Evolutionary conservation across 176 grass and related monocot species (phyloP).

Genomic region (Raddia distichophylla): DNA sequence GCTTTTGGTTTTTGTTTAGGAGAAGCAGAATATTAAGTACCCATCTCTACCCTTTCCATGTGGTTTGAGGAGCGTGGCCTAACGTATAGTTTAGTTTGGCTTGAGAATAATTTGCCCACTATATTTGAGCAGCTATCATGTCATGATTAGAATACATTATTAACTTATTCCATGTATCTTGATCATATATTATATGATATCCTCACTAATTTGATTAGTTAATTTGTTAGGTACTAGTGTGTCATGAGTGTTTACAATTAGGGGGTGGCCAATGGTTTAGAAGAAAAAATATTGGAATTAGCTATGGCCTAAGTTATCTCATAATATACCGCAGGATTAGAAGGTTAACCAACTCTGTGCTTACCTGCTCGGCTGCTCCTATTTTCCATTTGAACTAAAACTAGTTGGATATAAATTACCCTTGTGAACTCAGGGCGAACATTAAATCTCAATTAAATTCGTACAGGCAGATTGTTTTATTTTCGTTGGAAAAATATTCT

Average conservation of each 20-base stretch:
- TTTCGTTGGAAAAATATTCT: neutral
- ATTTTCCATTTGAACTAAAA: slow-evolving; percentile 9
- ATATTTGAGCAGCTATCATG: slow-evolving; percentile 19
- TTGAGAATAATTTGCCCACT: slow-evolving; percentile 25
- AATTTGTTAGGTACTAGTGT: slow-evolving; percentile 47
- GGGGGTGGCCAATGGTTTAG: slow-evolving; percentile 26
- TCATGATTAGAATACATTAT: slow-evolving; percentile 34
- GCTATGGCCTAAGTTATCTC: slow-evolving; percentile 27
- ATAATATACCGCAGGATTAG: neutral
- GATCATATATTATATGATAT: slow-evolving; percentile 40
- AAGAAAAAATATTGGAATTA: slow-evolving; percentile 28
- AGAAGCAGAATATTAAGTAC: neutral
- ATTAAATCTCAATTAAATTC: neutral
- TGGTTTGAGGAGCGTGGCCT: slow-evolving; percentile 30
- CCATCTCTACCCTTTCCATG: slow-evolving; percentile 32
- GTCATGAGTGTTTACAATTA: no score
- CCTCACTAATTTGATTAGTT: slow-evolving; percentile 34
- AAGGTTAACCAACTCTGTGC: neutral
- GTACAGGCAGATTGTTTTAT: neutral
- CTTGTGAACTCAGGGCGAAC: slow-evolving; percentile 6
- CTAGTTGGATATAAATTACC: neutral
- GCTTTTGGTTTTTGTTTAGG: neutral
- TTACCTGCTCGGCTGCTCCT: neutral
- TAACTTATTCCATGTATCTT: slow-evolving; percentile 43
- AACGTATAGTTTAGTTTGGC: slow-evolving; percentile 11